Base-by-base conservation (phyloP, 2,329 filamentous ascomycete genomes). In the Endocalyx cinctus region DNA sequence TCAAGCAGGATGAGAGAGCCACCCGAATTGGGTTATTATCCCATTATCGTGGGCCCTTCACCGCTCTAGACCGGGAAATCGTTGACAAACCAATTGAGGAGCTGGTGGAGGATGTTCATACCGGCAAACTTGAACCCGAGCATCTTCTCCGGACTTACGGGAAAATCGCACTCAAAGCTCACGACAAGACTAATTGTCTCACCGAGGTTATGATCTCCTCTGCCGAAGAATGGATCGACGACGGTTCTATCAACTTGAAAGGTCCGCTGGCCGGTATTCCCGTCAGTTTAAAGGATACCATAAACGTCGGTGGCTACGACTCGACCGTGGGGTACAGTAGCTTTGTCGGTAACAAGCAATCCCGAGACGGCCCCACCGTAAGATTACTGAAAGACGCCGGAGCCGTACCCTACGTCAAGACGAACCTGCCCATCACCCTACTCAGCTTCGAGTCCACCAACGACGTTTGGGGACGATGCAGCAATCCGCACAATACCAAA, bases 361-460 rank as follows among this genome's bases (percentile, higher is more conserved):
- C 57, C 0, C 60, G 74, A 17, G 88, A 96, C 62, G 87, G 88
- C 0, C 67, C 77, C 3, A 76, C 87, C 51, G 81, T 86, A 15
- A 75, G 73, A 35, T 61, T 97, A 26, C 69, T 96, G 32, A 94
- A 94, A 54, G 84, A 92, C 54, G 87, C 87, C 3, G 85, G 89
- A 15, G 88, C 89, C 0, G 73, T 96, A 2, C 89, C 89, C 0
- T 95, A 94, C 55, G 87, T 89, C 43, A 97, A 96, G 69, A 96
- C 89, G 1, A 92, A 92, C 42, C 58, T 94, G 2, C 90, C 89
- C 5, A 84, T 90, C 36, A 94, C 88, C 0, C 72, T 95, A 2
- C 70, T 94, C 25, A 88, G 83, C 37, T 94, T 94, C 50, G 88
- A 94, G 59, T 88, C 84, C 12, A 77, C 78, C 34, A 79, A 79